Evolutionary conservation across 306 rosid genomes (phyloP).

Genomic region (Canavalia gladiata): DNA sequence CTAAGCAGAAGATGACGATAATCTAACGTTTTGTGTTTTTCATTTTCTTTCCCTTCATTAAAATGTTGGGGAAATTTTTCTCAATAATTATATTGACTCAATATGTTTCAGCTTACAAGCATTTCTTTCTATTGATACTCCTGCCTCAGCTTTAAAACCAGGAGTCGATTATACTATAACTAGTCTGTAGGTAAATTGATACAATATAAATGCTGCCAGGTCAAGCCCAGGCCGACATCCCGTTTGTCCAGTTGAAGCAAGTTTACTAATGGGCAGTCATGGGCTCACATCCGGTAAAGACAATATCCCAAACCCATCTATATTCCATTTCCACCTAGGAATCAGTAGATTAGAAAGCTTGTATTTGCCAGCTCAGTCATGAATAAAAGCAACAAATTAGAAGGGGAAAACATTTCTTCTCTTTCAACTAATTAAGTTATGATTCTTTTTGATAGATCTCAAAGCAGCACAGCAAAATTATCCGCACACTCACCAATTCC

Average conservation of each 20-base stretch:
- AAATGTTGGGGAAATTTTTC: neutral
- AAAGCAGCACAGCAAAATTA: too few species aligned
- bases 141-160: neutral
- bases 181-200: slow-evolving; percentile 28
- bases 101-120: slow-evolving; percentile 7
- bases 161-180: neutral
- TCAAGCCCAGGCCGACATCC: slow-evolving; percentile 7
- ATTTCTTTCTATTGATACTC: neutral
- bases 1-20: neutral
- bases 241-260: neutral
- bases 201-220: neutral
- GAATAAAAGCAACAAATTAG: neutral
- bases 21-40: neutral
- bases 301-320: neutral
- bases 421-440: neutral
- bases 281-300: neutral
- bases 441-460: neutral
- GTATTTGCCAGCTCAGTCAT: neutral
- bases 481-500: too few species aligned
- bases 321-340: slow-evolving; percentile 5
- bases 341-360: neutral
- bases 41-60: neutral
- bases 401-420: neutral
- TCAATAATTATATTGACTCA: neutral
- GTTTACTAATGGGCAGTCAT: slow-evolving; percentile 1